These are phyloP conservation scores for Pyricularia sp. DNA, from an alignment of 2,329 filamentous ascomycete species.

Conservation along the genomic window DNA sequence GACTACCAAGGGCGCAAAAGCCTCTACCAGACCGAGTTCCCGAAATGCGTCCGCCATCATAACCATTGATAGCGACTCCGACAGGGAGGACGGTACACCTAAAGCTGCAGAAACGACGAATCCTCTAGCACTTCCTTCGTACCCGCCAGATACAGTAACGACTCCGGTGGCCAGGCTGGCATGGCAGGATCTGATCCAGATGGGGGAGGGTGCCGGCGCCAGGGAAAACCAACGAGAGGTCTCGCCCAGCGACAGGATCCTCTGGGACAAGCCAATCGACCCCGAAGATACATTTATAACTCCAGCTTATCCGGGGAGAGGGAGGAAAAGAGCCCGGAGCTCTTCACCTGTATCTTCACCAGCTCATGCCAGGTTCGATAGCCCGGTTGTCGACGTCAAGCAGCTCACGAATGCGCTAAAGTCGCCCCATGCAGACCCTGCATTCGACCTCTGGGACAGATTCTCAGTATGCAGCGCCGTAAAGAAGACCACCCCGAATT, in stretches of 20 bases:
- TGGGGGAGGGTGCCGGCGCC: conserved; percentile 19
- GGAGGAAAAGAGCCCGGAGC: conserved; percentile 61
- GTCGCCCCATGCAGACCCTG: conserved; percentile 63
- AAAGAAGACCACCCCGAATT: conserved; percentile 30
- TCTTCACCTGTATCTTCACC: conserved; percentile 67
- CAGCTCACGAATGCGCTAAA: conserved; percentile 49
- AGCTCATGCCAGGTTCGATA: conserved; percentile 31
- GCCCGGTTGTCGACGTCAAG: conserved; percentile 46
- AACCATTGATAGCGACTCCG: conserved; percentile 5
- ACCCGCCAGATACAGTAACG: conserved; percentile 19
- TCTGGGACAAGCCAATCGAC: conserved; percentile 47
- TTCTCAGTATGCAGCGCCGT: conserved; percentile 48
- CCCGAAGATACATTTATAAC: conserved; percentile 30
- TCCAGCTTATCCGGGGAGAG: conserved; percentile 38
- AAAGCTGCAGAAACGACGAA: conserved; percentile 8
- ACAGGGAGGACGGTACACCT: conserved; percentile 8
- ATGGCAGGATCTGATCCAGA: conserved; percentile 49
- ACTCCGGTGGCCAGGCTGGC: conserved; percentile 45
- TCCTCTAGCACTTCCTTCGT: conserved; percentile 9
- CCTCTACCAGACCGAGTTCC: conserved; percentile 5
- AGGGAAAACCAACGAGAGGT: conserved; percentile 34
- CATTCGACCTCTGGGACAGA: conserved; percentile 67
- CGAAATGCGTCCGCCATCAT: conserved; percentile 10
- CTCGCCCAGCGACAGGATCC: conserved; percentile 52
- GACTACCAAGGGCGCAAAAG: conserved; percentile 2